Evolutionary conservation across 2,329 filamentous ascomycete genomes (phyloP).

Genomic region (Pyrenophora graminea): DNA sequence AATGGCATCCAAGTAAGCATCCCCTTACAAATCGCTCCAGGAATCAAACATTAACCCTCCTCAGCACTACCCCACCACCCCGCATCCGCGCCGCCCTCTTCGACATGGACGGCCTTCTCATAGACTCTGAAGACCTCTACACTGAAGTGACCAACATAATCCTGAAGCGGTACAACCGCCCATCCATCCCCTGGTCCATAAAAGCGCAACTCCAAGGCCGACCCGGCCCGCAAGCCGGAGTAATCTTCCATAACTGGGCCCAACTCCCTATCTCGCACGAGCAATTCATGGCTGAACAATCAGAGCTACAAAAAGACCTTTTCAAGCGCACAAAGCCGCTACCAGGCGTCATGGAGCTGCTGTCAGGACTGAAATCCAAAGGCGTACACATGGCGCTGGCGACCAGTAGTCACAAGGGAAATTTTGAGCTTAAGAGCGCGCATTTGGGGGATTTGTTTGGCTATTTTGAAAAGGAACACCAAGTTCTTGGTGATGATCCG

Average conservation of each 20-base stretch:
- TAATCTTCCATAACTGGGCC: slow-evolving; percentile 79
- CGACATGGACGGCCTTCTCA: slow-evolving; percentile 96
- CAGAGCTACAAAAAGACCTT: slow-evolving; percentile 67
- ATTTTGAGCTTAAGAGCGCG: slow-evolving; percentile 76
- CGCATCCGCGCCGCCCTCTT: slow-evolving; percentile 90
- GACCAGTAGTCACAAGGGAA: slow-evolving; percentile 73
- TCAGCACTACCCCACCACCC: slow-evolving; percentile 54
- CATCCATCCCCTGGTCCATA: slow-evolving; percentile 84
- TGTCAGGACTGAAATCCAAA: slow-evolving; percentile 62
- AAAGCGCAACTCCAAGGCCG: slow-evolving; percentile 82
- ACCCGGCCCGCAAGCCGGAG: slow-evolving; percentile 61
- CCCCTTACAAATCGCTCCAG: not conserved
- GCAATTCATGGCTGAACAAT: slow-evolving; percentile 66
- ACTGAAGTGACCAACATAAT: slow-evolving; percentile 81
- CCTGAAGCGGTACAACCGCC: slow-evolving; percentile 72
- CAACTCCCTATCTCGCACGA: slow-evolving; percentile 75
- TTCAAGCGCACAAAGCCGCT: slow-evolving; percentile 79
- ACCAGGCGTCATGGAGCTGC: slow-evolving; percentile 73
- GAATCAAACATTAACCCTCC: not conserved
- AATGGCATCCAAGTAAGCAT: slow-evolving; percentile 22
- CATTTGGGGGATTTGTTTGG: slow-evolving; percentile 58
- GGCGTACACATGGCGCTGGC: slow-evolving; percentile 82
- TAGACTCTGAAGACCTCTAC: slow-evolving; percentile 92
- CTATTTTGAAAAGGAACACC: slow-evolving; percentile 71
- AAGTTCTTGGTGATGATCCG: slow-evolving; percentile 82